Conservation (phyloP, 73 alveolate species). For the Stentor coeruleus region DNA sequence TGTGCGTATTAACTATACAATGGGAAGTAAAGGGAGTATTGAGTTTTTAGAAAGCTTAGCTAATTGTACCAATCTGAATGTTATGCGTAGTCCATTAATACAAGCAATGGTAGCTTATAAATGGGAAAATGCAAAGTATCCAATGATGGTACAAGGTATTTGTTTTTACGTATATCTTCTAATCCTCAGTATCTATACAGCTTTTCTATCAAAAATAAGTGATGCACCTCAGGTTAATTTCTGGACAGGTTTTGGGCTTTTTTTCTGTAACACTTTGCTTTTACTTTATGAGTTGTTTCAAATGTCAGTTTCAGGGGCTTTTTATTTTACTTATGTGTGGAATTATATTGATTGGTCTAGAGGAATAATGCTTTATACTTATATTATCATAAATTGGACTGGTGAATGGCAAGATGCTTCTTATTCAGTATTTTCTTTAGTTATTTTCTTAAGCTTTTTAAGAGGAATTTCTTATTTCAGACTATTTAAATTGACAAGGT, state of each 20-base stretch:
- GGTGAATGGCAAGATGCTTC: not conserved
- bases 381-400: not conserved
- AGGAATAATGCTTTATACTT: not conserved
- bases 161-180: not conserved
- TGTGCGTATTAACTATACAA: not conserved
- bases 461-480: conserved; percentile 21
- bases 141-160: conserved; percentile 12
- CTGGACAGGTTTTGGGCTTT: not conserved
- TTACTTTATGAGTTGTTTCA: conserved; percentile 3
- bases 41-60: conserved; percentile 9
- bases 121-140: conserved; percentile 17
- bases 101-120: conserved; percentile 14
- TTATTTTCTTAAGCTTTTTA: not conserved
- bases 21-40: conserved; percentile 21
- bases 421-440: not conserved
- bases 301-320: conserved; percentile 21
- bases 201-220: too few species aligned
- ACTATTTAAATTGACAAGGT: not conserved
- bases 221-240: not conserved
- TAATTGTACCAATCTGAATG: conserved; percentile 2
- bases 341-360: conserved; percentile 21
- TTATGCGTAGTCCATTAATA: not conserved
- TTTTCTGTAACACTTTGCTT: not conserved
- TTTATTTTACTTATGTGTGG: not conserved
- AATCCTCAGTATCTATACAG: conserved; percentile 3